Evolutionary conservation across 345 rosid genomes (phyloP), one percentile per base, ranked within the genome.

Genomic region (Bruguiera sexangula): DNA sequence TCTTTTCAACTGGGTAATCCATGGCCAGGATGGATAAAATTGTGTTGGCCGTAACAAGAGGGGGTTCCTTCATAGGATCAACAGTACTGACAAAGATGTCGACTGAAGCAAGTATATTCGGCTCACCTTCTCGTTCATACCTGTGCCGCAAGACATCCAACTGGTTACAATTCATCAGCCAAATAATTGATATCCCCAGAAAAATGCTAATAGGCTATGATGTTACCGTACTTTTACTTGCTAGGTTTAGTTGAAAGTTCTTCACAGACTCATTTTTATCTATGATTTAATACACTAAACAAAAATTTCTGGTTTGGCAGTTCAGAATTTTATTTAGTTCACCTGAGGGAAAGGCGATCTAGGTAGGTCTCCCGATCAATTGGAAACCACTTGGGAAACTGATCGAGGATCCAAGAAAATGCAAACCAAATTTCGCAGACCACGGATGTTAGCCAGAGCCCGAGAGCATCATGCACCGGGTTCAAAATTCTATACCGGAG

Each of bases 11-110:
- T 2, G 98, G 96, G 34, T 92, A 92, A 80, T 92, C 98, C 91
- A 96, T 82, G 63, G 98, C 96, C 85, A 96, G 82, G 74, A 96
- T 92, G 29, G 99, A 96, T 59, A 92, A 71, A 56, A 91, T 75
- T 3, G 98, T 96, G 76, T 96, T 96, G 16, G 95, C 89, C 26
- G 98, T 92, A 18, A 89, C 98, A 7, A 96, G 91, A 29, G 99
- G 98, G 30, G 98, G 99, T 81, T 92, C 99, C 88, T 96, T 96
- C 99, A 85, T 80, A 2, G 99, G 93, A 83, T 96, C 99, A 79
- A 96, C 97, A 4, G 98, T 95, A 86, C 97, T 92, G 68, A 92
- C 98, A 76, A 92, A 92, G 75, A 96, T 75, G 79, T 96, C 99
- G 9, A 80, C 97, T 5, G 94, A 87, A 26, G 89, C 82, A 66